Conservation (phyloP, 139 green algal genomes). For the Coccomyxa sp. region DNA sequence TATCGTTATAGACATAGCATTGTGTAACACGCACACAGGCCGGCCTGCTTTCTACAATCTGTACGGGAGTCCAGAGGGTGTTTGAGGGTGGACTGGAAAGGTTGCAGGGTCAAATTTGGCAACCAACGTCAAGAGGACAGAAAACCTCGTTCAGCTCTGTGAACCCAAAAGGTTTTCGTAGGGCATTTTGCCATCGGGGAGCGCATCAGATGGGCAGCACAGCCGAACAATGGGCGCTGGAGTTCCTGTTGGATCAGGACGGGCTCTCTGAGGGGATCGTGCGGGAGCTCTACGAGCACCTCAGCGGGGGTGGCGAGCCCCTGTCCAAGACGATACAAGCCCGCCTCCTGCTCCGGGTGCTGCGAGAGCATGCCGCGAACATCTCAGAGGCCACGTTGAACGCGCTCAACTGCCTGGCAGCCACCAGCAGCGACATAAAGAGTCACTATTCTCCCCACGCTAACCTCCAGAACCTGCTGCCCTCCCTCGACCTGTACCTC, state of each 20-base stretch:
- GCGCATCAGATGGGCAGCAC: too few species aligned
- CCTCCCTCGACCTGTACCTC: constrained; percentile 11
- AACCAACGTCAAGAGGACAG: too few species aligned
- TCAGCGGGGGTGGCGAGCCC: background rate
- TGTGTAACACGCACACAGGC: too few species aligned
- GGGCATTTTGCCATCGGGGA: too few species aligned
- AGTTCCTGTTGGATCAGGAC: constrained; percentile 22
- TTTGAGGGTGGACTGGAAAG: too few species aligned
- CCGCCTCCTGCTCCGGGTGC: constrained; percentile 20
- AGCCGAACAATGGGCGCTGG: constrained; percentile 8
- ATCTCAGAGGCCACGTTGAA: constrained; percentile 16
- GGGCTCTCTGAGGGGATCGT: constrained; percentile 11
- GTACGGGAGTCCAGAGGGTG: too few species aligned
- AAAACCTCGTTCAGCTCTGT: too few species aligned
- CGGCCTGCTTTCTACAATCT: too few species aligned
- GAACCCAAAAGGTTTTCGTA: too few species aligned
- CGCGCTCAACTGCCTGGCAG: constrained; percentile 17
- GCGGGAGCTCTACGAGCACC: constrained; percentile 13
- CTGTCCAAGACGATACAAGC: constrained; percentile 14
- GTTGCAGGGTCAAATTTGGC: too few species aligned
- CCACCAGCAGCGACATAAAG: background rate
- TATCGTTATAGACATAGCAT: too few species aligned
- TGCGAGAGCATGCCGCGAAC: constrained; percentile 13
- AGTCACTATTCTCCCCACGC: constrained; percentile 3
- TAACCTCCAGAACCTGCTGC: constrained; percentile 1